phyloP scores from a whole-genome alignment of 495 filamentous ascomycete species.

The Pseudomonodictys pantanalensis region DNA sequence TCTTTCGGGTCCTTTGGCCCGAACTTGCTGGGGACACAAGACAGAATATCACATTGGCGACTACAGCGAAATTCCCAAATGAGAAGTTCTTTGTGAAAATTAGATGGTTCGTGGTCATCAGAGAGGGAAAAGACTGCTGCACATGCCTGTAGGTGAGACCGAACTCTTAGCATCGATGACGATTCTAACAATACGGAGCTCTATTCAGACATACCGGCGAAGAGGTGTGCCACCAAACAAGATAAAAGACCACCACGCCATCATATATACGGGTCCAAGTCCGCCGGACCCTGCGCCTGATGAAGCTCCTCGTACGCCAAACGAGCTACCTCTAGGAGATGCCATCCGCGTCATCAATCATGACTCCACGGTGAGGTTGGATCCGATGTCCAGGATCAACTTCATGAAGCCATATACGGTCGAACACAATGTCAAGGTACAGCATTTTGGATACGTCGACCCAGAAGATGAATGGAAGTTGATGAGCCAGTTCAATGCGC shows the following conservation, averaged over 20 bases:
- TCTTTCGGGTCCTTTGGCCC: conserved; percentile 25
- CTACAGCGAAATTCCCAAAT: neutral
- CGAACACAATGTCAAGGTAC: conserved; percentile 50
- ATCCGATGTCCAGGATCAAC: conserved; percentile 44
- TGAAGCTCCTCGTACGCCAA: neutral
- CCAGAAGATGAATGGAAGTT: conserved; percentile 9
- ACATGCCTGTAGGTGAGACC: conserved; percentile 13
- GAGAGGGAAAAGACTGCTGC: conserved; percentile 27
- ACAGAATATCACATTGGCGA: conserved; percentile 5
- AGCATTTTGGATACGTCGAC: conserved; percentile 38
- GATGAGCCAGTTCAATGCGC: neutral
- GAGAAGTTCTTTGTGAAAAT: conserved; percentile 30
- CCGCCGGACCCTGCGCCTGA: neutral
- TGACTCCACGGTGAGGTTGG: neutral
- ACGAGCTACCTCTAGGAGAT: neutral
- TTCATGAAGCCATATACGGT: conserved; percentile 49
- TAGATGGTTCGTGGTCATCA: conserved; percentile 35
- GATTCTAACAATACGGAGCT: neutral
- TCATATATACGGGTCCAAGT: conserved; percentile 32
- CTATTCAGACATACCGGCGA: conserved; percentile 31
- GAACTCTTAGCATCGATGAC: neutral
- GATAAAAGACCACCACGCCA: conserved; percentile 31
- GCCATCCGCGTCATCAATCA: conserved; percentile 1
- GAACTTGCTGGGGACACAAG: conserved; percentile 26
- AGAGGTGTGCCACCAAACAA: conserved; percentile 25